phyloP scores from a whole-genome alignment of 257 asterid species.

The Solanum piurae region DNA sequence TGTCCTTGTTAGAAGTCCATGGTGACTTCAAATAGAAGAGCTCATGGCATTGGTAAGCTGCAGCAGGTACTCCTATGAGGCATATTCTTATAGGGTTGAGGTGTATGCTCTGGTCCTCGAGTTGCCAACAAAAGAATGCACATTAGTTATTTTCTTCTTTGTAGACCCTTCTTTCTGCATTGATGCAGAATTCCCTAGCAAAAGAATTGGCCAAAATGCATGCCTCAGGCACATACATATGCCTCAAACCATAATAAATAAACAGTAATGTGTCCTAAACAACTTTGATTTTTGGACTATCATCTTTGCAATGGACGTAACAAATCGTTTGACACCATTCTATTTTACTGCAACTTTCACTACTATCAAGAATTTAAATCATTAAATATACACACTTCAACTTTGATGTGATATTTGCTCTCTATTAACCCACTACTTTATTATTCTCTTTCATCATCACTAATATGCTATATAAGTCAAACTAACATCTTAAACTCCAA shows the following conservation, averaged over 20 bases:
- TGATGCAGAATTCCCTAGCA: neutral
- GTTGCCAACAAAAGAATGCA: neutral
- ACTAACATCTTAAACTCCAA: neutral
- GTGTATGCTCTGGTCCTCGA: neutral
- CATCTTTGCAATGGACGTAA: neutral
- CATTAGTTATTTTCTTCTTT: neutral
- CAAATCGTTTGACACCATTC: neutral
- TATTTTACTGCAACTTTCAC: neutral
- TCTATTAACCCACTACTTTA: neutral
- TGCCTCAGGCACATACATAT: neutral
- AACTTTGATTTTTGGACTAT: neutral
- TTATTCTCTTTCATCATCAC: neutral
- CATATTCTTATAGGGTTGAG: neutral
- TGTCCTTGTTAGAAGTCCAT: neutral
- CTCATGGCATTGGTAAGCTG: neutral
- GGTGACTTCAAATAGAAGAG: neutral
- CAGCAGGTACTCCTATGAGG: neutral
- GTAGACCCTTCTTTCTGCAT: neutral
- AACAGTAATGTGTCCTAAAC: neutral
- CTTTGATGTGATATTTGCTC: neutral
- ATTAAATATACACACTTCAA: neutral
- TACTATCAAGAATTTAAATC: neutral
- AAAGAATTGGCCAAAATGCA: neutral
- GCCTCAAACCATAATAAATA: neutral
- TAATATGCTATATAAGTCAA: neutral